Percentiles rank a stretch among this genome's conserved stretches.
phyloP scores from a whole-genome alignment of 2,329 filamentous ascomycete species.

The Escovopsis sp. region DNA sequence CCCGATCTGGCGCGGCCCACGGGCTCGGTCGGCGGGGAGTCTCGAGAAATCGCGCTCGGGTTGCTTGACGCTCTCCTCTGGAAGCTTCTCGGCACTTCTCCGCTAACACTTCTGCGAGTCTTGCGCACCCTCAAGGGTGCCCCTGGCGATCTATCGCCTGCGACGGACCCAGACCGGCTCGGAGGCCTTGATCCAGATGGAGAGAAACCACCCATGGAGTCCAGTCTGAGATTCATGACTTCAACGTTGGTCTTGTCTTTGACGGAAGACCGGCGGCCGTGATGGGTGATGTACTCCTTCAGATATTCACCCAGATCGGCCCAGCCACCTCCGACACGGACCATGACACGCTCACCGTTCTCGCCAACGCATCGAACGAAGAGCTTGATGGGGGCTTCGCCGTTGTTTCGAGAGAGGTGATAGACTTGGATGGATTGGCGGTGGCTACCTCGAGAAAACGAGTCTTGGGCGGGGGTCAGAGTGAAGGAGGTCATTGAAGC shows the following conservation, averaged over 20 bases:
- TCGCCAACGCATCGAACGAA: constrained; percentile 90
- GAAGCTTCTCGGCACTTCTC: constrained; percentile 14
- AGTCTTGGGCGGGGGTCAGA: constrained; percentile 46
- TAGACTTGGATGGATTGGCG: constrained; percentile 79
- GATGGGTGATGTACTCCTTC: constrained; percentile 83
- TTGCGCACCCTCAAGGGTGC: constrained; percentile 41
- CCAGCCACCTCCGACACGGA: constrained; percentile 96
- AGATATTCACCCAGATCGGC: constrained; percentile 91
- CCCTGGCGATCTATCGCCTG: constrained; percentile 23
- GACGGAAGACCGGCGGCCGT: constrained; percentile 53
- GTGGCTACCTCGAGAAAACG: constrained; percentile 33
- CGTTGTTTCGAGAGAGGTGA: constrained; percentile 71
- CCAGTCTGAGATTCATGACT: constrained; percentile 34
- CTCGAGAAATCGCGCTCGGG: constrained; percentile 16
- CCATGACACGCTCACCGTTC: constrained; percentile 86
- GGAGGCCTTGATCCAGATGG: constrained; percentile 26
- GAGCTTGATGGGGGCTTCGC: constrained; percentile 81
- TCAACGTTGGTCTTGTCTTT: constrained; percentile 35
- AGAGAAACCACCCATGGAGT: constrained; percentile 13
- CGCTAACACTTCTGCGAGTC: constrained; percentile 30
- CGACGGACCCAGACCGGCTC: constrained; percentile 26
- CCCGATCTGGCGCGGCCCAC: constrained; percentile 35
- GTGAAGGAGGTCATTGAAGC: constrained; percentile 54
- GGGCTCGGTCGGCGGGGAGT: constrained; percentile 29
- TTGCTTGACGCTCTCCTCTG: constrained; percentile 30